phyloP scores from a whole-genome alignment of 1,284 basidiomycete species.

The Puccinia coronata region DNA sequence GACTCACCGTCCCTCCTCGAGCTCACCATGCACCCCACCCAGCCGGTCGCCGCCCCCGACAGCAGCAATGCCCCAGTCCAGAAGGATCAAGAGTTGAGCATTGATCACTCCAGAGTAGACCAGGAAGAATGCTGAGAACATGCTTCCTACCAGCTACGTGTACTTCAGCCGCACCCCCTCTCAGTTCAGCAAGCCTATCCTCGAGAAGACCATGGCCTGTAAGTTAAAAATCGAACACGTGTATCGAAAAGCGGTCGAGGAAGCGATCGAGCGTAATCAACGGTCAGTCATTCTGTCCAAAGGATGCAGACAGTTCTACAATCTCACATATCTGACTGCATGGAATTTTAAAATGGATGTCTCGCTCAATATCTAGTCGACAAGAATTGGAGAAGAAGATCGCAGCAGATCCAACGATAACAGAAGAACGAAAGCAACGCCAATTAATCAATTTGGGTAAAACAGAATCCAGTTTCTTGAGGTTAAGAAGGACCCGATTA shows the following conservation, averaged over 20 bases:
- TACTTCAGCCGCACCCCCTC: constrained; percentile 88
- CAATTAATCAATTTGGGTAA: constrained; percentile 88
- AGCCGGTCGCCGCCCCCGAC: not conserved
- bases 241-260: constrained; percentile 93
- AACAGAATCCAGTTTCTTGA: constrained; percentile 75
- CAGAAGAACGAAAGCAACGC: constrained; percentile 80
- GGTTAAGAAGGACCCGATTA: constrained; percentile 86
- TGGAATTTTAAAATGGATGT: too few relatives aligned
- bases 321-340: too few relatives aligned
- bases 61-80: not conserved
- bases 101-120: not conserved
- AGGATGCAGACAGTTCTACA: too few relatives aligned
- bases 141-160: constrained; percentile 66
- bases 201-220: constrained; percentile 88
- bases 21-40: not conserved
- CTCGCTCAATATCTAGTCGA: constrained; percentile 9
- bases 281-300: constrained; percentile 63
- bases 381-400: constrained; percentile 44
- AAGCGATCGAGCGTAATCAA: constrained; percentile 82
- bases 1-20: not conserved
- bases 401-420: constrained; percentile 48
- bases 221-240: constrained; percentile 97
- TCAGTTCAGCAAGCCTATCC: constrained; percentile 80
- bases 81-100: constrained; percentile 8
- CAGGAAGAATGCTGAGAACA: not conserved